Evolutionary conservation across 2,329 filamentous ascomycete genomes (phyloP).

Genomic region (Colletotrichum eremochloae): DNA sequence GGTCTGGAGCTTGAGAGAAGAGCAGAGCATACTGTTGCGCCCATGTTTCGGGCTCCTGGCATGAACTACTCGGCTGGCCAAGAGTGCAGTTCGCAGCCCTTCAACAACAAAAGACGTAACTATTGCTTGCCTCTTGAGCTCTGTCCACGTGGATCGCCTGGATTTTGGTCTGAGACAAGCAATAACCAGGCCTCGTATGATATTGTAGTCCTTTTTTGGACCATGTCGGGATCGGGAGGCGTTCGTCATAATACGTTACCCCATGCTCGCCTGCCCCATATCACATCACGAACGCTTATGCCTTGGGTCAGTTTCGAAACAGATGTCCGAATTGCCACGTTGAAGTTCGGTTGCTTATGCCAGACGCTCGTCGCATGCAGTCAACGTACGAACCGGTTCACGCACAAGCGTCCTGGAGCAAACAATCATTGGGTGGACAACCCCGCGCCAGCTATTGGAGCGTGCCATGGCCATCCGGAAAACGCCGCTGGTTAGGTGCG

Average conservation of each 20-base stretch:
- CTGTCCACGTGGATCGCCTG: constrained; percentile 5
- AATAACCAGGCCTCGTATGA: background rate
- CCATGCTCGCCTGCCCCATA: too few relatives aligned
- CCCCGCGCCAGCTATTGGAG: background rate
- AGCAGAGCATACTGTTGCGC: background rate
- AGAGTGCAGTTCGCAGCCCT: background rate
- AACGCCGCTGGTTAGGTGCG: background rate
- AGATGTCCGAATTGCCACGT: background rate
- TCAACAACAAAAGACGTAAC: background rate
- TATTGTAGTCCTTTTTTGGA: background rate
- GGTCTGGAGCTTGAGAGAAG: background rate
- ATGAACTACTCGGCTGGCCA: constrained; percentile 2
- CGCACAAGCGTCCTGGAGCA: background rate
- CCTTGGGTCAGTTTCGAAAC: constrained; percentile 3
- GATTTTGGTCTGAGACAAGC: background rate
- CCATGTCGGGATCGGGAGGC: background rate
- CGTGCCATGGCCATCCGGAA: background rate
- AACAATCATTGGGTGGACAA: background rate
- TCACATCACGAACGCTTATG: background rate
- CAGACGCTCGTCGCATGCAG: background rate
- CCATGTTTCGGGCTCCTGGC: constrained; percentile 5
- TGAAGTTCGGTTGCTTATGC: background rate
- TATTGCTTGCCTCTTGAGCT: background rate
- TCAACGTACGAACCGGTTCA: constrained; percentile 17
- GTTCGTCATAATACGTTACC: background rate